A percentile compares a stretch with the other conserved stretches of the same genome.
phyloP scores from a whole-genome alignment of 225 moss, liverwort and hornwort species.

The Polytrichum commune region DNA sequence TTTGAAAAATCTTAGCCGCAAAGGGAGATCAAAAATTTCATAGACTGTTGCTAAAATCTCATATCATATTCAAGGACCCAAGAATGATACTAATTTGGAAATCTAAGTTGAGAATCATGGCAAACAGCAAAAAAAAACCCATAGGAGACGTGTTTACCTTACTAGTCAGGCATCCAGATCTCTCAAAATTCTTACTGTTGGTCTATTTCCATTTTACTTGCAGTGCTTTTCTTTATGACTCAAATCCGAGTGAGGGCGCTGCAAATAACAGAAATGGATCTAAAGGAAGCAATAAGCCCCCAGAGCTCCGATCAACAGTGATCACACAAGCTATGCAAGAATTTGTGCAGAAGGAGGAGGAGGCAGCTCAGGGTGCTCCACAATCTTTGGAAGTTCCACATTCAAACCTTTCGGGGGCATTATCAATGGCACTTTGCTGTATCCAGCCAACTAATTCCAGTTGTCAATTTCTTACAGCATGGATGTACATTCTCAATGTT shows the following conservation, averaged over 20 bases:
- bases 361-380: slow-evolving; percentile 54
- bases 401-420: slow-evolving; percentile 79
- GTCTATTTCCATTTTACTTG: slow-evolving; percentile 8
- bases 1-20: too few relatives aligned
- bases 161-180: too few relatives aligned
- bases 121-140: too few relatives aligned
- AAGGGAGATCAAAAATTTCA: too few relatives aligned
- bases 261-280: slow-evolving; percentile 25
- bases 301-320: slow-evolving; percentile 50
- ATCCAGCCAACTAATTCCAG: slow-evolving; percentile 35
- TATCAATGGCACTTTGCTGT: slow-evolving; percentile 97
- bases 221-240: slow-evolving; percentile 91
- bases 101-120: too few relatives aligned
- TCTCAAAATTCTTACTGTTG: too few relatives aligned
- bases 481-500: too few relatives aligned
- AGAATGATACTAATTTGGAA: too few relatives aligned
- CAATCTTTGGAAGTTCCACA: slow-evolving; percentile 60
- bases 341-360: slow-evolving; percentile 78
- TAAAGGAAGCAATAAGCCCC: slow-evolving; percentile 33
- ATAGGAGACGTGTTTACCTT: too few relatives aligned
- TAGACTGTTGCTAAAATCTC: too few relatives aligned
- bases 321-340: slow-evolving; percentile 67
- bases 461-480: slow-evolving; percentile 4
- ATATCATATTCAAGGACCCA: too few relatives aligned
- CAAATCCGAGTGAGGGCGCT: slow-evolving; percentile 47